Percentiles rank a stretch among this genome's conserved stretches.
These are phyloP conservation scores for Falciphora oryzae DNA, from an alignment of 2,329 filamentous ascomycete genomes.

Conservation along the genomic window DNA sequence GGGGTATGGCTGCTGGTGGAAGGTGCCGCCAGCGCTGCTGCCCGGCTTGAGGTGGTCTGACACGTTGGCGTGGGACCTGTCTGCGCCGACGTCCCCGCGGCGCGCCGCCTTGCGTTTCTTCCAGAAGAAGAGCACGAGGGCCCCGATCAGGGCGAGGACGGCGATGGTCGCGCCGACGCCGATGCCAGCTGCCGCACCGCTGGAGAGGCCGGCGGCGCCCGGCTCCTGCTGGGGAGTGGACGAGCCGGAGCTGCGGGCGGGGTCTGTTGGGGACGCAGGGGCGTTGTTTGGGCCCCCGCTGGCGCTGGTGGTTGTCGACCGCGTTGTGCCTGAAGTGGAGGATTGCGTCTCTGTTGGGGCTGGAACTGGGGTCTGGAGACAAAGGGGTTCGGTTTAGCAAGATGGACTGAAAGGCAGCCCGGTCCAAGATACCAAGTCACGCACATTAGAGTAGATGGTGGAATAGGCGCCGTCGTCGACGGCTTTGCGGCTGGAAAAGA, in stretches of 20 bases:
- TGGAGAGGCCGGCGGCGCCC: slow-evolving; percentile 19
- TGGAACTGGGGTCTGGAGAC: not conserved
- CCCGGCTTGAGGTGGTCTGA: not conserved
- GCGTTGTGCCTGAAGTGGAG: too few species aligned
- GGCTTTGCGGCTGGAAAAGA: slow-evolving; percentile 5
- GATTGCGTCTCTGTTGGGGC: not conserved
- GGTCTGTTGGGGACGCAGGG: not conserved
- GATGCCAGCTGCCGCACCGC: slow-evolving; percentile 29
- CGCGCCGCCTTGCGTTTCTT: slow-evolving; percentile 20
- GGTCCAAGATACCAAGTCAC: not conserved
- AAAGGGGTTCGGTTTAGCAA: not conserved
- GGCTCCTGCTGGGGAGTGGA: not conserved
- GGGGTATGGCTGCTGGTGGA: not conserved
- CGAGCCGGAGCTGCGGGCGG: not conserved
- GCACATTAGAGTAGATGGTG: slow-evolving; percentile 4
- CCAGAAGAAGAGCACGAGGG: slow-evolving; percentile 22
- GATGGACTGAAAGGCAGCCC: not conserved
- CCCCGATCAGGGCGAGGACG: slow-evolving; percentile 25
- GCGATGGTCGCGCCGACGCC: slow-evolving; percentile 29
- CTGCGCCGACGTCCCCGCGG: not conserved
- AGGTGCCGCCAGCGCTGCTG: not conserved
- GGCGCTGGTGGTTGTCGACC: not conserved
- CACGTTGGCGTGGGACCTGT: not conserved
- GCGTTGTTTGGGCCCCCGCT: not conserved
- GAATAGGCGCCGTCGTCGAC: slow-evolving; percentile 8